Percentiles rank a stretch among this genome's conserved stretches.
These are phyloP conservation scores for Aspergillus ostianus DNA, from an alignment of 495 filamentous ascomycete species.

Conservation along the genomic window DNA sequence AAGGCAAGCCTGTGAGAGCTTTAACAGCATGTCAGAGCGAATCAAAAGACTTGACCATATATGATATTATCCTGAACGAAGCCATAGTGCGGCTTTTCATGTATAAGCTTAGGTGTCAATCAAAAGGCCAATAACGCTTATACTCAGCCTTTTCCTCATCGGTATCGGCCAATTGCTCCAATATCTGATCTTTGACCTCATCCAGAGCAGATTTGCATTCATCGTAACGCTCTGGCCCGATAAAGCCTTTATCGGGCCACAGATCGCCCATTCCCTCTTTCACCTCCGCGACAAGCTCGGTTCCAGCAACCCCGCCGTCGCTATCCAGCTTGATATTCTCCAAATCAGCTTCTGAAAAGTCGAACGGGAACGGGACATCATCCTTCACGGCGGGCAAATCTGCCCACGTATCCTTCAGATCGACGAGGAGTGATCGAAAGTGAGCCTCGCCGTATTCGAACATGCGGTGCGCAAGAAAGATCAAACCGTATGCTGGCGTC, in stretches of 20 bases:
- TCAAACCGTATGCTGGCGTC: conserved; percentile 30
- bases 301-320: conserved; percentile 32
- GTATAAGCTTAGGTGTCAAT: no score
- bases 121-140: conserved; percentile 33
- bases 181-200: conserved; percentile 28
- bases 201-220: conserved; percentile 31
- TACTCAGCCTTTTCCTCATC: conserved; percentile 34
- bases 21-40: no score
- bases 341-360: conserved; percentile 28
- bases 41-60: no score
- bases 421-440: conserved; percentile 32
- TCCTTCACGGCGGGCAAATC: conserved; percentile 26
- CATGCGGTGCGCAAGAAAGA: conserved; percentile 36
- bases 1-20: no score
- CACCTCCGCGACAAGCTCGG: conserved; percentile 29
- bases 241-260: conserved; percentile 37
- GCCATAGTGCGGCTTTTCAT: no score
- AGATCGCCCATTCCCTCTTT: conserved; percentile 33
- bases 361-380: conserved; percentile 28
- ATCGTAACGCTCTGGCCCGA: conserved; percentile 33
- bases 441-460: conserved; percentile 38
- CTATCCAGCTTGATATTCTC: conserved; percentile 31
- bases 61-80: no score
- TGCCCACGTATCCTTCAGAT: conserved; percentile 32
- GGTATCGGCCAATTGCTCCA: conserved; percentile 31